A percentile compares a stretch with the other conserved stretches of the same genome.
Conservation (phyloP, 176 grass and related monocot genomes). For the Metroxylon sagu region DNA sequence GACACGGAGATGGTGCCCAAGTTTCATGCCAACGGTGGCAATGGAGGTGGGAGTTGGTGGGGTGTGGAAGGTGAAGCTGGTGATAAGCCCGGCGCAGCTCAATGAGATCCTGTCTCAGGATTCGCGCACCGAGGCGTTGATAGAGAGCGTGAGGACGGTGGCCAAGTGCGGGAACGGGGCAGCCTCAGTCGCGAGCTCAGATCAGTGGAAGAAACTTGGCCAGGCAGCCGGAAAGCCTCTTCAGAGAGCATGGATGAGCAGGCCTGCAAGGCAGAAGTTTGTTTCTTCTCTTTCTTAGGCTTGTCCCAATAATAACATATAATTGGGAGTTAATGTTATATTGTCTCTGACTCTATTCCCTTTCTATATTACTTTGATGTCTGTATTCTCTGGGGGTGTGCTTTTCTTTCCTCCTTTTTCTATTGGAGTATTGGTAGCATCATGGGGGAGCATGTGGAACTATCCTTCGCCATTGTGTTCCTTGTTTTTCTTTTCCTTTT, state of each 20-base stretch:
- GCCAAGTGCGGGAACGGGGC: not conserved
- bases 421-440: not conserved
- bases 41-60: not conserved
- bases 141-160: constrained; percentile 6
- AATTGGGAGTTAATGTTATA: not conserved
- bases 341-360: not conserved
- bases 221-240: not conserved
- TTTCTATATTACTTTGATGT: not conserved
- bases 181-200: not conserved
- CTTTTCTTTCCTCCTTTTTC: not conserved
- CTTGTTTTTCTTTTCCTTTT: not conserved
- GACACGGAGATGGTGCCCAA: not conserved
- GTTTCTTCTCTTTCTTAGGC: too few species aligned
- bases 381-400: not conserved
- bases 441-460: not conserved
- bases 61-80: constrained; percentile 7
- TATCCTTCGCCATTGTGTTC: not conserved
- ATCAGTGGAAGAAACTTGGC: constrained; percentile 3
- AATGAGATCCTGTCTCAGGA: constrained; percentile 5
- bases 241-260: constrained; percentile 1
- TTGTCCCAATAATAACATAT: not conserved
- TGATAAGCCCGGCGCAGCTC: not conserved
- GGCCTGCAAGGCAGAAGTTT: too few species aligned
- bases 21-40: not conserved
- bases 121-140: not conserved